These are phyloP conservation scores for Fistulifera solaris DNA, from an alignment of 108 stramenopile species.

Conservation along the genomic window DNA sequence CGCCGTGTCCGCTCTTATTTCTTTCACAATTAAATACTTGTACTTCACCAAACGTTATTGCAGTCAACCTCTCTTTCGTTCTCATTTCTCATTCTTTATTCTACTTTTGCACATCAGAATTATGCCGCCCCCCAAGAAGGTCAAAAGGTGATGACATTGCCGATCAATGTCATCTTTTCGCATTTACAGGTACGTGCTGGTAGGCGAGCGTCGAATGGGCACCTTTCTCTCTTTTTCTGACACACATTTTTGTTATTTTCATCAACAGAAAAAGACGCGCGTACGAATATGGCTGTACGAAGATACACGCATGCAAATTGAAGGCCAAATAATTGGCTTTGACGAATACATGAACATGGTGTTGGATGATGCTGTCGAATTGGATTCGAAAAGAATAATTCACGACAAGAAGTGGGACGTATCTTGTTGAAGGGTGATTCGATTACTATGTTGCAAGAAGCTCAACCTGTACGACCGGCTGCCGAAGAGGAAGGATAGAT, in stretches of 20 bases:
- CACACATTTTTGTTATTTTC: slow-evolving; percentile 2
- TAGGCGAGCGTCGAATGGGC: too few relatives aligned
- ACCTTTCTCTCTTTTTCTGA: too few relatives aligned
- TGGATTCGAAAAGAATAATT: slow-evolving; percentile 55
- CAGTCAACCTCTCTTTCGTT: too few relatives aligned
- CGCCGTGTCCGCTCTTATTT: too few relatives aligned
- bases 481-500: slow-evolving; percentile 10
- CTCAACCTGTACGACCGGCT: slow-evolving; percentile 29
- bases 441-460: slow-evolving; percentile 92
- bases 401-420: slow-evolving; percentile 67
- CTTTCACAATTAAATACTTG: too few relatives aligned
- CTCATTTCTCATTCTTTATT: too few relatives aligned
- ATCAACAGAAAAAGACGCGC: slow-evolving; percentile 70
- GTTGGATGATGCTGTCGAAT: slow-evolving; percentile 93
- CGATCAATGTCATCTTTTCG: slow-evolving; percentile 97
- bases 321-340: slow-evolving; percentile 96
- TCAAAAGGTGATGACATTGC: slow-evolving; percentile 89
- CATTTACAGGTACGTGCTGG: slow-evolving; percentile 78
- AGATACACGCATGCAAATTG: slow-evolving; percentile 92
- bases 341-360: slow-evolving; percentile 97
- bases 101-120: slow-evolving; percentile 18
- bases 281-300: slow-evolving; percentile 98
- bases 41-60: too few relatives aligned
- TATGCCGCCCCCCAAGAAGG: slow-evolving; percentile 85
- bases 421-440: slow-evolving; percentile 98